Conservation (phyloP, 2,329 filamentous ascomycete species). For the Fusarium coffeatum region DNA sequence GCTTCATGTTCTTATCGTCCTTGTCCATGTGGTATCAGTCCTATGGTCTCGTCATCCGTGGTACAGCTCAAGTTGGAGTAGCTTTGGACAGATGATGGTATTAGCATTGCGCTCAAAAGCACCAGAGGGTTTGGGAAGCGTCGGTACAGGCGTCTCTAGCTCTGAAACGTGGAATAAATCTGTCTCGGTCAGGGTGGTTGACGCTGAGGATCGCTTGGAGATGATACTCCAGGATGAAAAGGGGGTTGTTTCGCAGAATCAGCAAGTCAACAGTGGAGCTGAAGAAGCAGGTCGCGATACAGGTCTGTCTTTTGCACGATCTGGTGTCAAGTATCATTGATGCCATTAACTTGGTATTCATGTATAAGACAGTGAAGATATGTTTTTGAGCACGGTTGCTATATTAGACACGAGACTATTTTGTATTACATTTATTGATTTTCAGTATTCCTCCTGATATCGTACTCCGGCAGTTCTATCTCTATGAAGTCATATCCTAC, state of each 20-base stretch:
- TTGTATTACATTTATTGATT: conserved; percentile 24
- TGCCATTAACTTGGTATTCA: neutral
- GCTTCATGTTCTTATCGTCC: neutral
- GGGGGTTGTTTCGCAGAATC: neutral
- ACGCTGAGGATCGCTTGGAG: neutral
- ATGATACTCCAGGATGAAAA: neutral
- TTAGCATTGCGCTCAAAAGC: neutral
- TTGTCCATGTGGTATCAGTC: neutral
- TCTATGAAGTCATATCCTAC: conserved; percentile 45
- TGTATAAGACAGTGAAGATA: neutral
- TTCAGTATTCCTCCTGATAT: conserved; percentile 1
- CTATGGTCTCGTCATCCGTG: neutral
- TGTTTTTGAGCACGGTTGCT: neutral
- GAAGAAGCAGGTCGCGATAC: neutral
- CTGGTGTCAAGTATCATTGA: neutral
- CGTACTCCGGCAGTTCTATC: conserved; percentile 28
- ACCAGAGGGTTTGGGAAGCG: neutral
- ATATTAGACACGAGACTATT: neutral
- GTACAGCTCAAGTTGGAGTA: neutral
- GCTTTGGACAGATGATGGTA: neutral
- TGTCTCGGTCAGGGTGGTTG: neutral
- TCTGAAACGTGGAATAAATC: neutral
- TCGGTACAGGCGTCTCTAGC: neutral
- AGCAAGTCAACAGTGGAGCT: neutral
- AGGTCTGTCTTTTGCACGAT: neutral